Conservation (phyloP, 768 basidiomycete genomes). For the Ramaria sp. region DNA sequence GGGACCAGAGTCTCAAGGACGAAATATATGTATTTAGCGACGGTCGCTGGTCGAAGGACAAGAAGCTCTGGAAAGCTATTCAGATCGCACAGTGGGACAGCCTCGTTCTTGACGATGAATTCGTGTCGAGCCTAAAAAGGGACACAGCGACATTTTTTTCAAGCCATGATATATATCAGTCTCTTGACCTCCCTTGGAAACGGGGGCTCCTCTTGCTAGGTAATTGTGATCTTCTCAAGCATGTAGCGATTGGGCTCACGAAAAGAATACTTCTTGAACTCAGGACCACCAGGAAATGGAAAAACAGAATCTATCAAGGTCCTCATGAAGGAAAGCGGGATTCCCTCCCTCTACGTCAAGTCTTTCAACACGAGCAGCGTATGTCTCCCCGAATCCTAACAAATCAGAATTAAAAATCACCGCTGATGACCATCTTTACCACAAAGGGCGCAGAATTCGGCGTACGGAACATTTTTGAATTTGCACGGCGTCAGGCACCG, state of each 20-base stretch:
- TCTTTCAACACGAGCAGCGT: constrained; percentile 25
- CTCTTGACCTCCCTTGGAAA: constrained; percentile 29
- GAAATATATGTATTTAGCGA: constrained; percentile 29
- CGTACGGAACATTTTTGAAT: constrained; percentile 25
- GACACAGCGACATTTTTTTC: constrained; percentile 31
- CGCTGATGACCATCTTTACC: too few species aligned
- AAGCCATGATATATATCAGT: constrained; percentile 26
- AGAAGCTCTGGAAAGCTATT: constrained; percentile 17
- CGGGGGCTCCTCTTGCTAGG: constrained; percentile 14
- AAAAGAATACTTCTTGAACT: not conserved
- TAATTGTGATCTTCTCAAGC: not conserved
- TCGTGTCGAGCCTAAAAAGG: constrained; percentile 24
- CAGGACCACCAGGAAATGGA: constrained; percentile 28
- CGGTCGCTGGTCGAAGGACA: constrained; percentile 23
- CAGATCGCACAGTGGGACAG: constrained; percentile 23
- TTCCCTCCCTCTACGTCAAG: constrained; percentile 29
- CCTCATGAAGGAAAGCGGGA: constrained; percentile 17
- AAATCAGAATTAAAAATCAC: not conserved
- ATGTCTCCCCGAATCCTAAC: not conserved
- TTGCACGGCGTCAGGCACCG: constrained; percentile 22
- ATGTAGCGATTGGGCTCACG: not conserved
- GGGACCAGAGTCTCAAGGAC: constrained; percentile 12
- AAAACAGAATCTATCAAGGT: constrained; percentile 28
- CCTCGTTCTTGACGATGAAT: constrained; percentile 22
- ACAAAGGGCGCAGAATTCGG: constrained; percentile 15